Percentiles rank a stretch among this genome's conserved stretches.
phyloP scores from a whole-genome alignment of 2,329 filamentous ascomycete species.

The Arachnomyces sp. region DNA sequence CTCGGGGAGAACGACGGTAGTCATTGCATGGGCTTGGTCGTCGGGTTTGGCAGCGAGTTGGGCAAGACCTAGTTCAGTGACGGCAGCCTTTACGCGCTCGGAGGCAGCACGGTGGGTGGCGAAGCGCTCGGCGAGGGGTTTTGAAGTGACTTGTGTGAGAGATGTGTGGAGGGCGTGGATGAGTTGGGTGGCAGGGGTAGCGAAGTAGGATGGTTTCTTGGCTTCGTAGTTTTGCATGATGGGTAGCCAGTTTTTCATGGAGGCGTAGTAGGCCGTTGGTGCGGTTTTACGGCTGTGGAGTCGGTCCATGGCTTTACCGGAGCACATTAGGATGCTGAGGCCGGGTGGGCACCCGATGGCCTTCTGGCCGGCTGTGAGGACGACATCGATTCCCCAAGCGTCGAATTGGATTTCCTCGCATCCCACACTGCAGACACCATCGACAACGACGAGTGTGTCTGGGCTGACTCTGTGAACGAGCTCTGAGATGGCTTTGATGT shows the following conservation, averaged over 20 bases:
- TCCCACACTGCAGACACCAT: conserved; percentile 95
- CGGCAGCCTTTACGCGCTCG: conserved; percentile 76
- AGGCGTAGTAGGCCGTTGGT: conserved; percentile 85
- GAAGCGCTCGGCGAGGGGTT: conserved; percentile 74
- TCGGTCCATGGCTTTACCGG: conserved; percentile 72
- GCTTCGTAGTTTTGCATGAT: conserved; percentile 99
- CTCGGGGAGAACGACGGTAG: conserved; percentile 90
- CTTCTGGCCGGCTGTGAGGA: conserved; percentile 93
- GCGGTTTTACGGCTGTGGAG: conserved; percentile 75
- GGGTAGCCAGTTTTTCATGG: conserved; percentile 94
- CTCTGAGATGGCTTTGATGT: conserved; percentile 76
- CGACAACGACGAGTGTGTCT: conserved; percentile 83
- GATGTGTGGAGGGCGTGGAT: conserved; percentile 87
- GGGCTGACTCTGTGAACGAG: conserved; percentile 81
- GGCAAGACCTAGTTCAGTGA: conserved; percentile 73
- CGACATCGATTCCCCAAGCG: conserved; percentile 85
- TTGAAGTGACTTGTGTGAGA: conserved; percentile 75
- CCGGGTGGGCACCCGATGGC: conserved; percentile 93
- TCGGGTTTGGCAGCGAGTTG: conserved; percentile 78
- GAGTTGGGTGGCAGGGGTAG: conserved; percentile 89
- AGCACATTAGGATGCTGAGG: conserved; percentile 89
- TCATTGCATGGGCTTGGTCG: conserved; percentile 96
- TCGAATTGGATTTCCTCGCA: conserved; percentile 96
- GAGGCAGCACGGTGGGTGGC: conserved; percentile 71
- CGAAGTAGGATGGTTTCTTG: conserved; percentile 96